Percentiles rank a stretch among this genome's conserved stretches.
phyloP scores from a whole-genome alignment of 371 early-diverging fungal genomes.

The Mucor indicus region DNA sequence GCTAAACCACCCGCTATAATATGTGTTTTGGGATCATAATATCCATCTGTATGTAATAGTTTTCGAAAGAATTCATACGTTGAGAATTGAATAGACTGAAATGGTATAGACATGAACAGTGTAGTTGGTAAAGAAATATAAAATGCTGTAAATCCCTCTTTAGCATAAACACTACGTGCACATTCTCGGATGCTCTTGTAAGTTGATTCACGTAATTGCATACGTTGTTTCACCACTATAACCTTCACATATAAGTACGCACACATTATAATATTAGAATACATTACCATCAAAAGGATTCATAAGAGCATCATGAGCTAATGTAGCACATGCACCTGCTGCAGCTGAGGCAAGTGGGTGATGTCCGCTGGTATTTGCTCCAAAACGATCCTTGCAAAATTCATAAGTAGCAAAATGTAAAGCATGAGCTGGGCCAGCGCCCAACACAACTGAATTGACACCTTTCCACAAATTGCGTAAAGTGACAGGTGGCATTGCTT shows the following conservation, averaged over 20 bases:
- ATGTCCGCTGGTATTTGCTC: slow-evolving; percentile 44
- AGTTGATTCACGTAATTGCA: slow-evolving; percentile 79
- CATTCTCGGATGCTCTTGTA: slow-evolving; percentile 71
- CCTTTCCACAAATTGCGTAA: slow-evolving; percentile 83
- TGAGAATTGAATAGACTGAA: slow-evolving; percentile 90
- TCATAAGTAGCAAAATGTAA: slow-evolving; percentile 96
- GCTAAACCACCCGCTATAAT: slow-evolving; percentile 86
- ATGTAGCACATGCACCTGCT: slow-evolving; percentile 91
- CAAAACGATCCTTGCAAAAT: slow-evolving; percentile 75
- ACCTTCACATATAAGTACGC: not conserved
- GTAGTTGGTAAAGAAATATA: slow-evolving; percentile 95
- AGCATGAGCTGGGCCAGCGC: slow-evolving; percentile 96
- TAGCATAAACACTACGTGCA: slow-evolving; percentile 59
- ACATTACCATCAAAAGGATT: slow-evolving; percentile 91
- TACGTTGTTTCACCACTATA: slow-evolving; percentile 92
- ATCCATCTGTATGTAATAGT: slow-evolving; percentile 68
- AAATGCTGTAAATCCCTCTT: slow-evolving; percentile 87
- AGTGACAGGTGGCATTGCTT: slow-evolving; percentile 2
- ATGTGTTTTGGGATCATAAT: slow-evolving; percentile 86
- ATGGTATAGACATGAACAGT: slow-evolving; percentile 89
- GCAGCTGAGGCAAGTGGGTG: slow-evolving; percentile 67
- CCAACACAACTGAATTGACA: slow-evolving; percentile 85
- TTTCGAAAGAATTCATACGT: slow-evolving; percentile 83
- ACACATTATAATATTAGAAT: no score
- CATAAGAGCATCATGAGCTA: slow-evolving; percentile 87